Evolutionary conservation across 495 filamentous ascomycete species (phyloP), one percentile per base, ranked within the genome.

Genomic region (Neurospora discreta): DNA sequence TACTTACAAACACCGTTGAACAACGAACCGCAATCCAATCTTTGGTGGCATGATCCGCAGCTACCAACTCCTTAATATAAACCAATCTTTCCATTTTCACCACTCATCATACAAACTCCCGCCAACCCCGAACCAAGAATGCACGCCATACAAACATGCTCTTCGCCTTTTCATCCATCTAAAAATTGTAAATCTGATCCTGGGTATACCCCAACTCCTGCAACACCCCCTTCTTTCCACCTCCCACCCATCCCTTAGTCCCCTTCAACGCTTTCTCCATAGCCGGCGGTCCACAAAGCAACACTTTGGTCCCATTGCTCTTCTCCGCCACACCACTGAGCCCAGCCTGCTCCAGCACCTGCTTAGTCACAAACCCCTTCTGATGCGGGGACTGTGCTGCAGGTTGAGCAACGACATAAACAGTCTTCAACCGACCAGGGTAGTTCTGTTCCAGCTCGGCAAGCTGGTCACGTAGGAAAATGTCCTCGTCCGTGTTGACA

Each of bases 271-370:
- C 81, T 46, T 80, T 79, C 78, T 90, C 87, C 88, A 91, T 89
- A 3, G 84, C 83, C 39, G 87, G 87, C 26, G 89, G 88, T 2
- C 90, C 90, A 73, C 89, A 91, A 5, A 92, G 83, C 74, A 92
- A 89, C 9, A 92, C 85, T 76, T 90, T 90, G 4, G 80, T 81
- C 1, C 52, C 52, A 6, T 65, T 69, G 58, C 78, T 78, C 74
- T 73, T 70, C 74, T 77, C 73, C 33, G 82, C 77, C 15, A 7
- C 6, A 65, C 15, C 52, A 40, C 77, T 77, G 43, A 80, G 71
- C 18, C 86, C 79, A 3, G 87, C 82, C 60, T 83, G 81, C 73
- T 84, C 79, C 73, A 92, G 74, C 26, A 91, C 73, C 71, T 88
- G 82, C 74, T 84, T 84, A 1, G 83, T 85, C 2, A 93, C 82